These are phyloP conservation scores for Penicillium vulpinum DNA, from an alignment of 2,329 filamentous ascomycete genomes.

Conservation along the genomic window DNA sequence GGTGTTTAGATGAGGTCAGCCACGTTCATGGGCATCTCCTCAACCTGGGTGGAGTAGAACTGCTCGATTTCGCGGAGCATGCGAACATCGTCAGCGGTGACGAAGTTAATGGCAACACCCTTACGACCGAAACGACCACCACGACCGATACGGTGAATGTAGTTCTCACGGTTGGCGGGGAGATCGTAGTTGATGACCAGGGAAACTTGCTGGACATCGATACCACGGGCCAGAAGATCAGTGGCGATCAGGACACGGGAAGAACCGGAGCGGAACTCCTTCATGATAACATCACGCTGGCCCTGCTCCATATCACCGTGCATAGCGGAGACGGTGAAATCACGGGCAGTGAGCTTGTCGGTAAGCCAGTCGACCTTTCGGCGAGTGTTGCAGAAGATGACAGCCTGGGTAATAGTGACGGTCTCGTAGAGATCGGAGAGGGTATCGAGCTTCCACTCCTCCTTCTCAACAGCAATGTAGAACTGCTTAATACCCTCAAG, in stretches of 20 bases:
- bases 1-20: conserved; percentile 52
- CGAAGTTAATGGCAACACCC: conserved; percentile 99
- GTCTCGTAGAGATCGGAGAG: conserved; percentile 98
- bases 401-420: conserved; percentile 95
- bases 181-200: conserved; percentile 99
- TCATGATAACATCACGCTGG: conserved; percentile 98
- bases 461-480: conserved; percentile 98
- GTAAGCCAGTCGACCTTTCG: conserved; percentile 99
- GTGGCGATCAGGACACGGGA: conserved; percentile 95
- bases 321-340: conserved; percentile 98
- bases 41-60: conserved; percentile 95
- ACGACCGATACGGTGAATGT: conserved; percentile 96
- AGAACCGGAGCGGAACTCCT: conserved; percentile 96
- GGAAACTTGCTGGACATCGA: conserved; percentile 97
- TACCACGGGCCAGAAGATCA: conserved; percentile 96
- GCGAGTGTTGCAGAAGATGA: conserved; percentile 99
- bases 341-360: conserved; percentile 98
- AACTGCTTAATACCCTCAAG: conserved; percentile 98
- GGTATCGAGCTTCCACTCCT: conserved; percentile 99
- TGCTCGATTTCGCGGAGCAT: conserved; percentile 97
- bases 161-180: conserved; percentile 98
- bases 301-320: conserved; percentile 99
- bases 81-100: conserved; percentile 95
- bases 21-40: conserved; percentile 98
- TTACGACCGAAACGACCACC: conserved; percentile 95